Evolutionary conservation across 2,329 filamentous ascomycete species (phyloP), one percentile per base, ranked within the genome.

Genomic region (Sordariomycetes sp.): DNA sequence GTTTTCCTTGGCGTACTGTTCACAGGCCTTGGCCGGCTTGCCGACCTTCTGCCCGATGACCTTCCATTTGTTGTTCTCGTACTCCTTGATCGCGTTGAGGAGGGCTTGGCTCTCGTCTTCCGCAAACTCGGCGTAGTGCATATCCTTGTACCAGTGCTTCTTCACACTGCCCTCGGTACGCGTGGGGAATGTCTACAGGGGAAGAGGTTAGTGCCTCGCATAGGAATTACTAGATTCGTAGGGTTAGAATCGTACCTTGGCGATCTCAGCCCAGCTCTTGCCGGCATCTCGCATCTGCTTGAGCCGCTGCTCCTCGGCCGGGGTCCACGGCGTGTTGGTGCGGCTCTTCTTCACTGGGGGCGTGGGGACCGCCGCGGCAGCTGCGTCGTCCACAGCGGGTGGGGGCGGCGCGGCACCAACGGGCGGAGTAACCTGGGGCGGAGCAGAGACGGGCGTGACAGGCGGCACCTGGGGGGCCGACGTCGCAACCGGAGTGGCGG

Each of bases 91-190:
- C 34, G 94, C 94, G 63, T 89, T 90, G 64, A 96, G 82, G 60
- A 99, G 76, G 43, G 89, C 88, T 65, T 86, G 81, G 68, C 85
- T 90, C 83, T 97, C 94, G 69, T 97, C 91, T 77, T 97, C 93
- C 55, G 90, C 92, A 71, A 99, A 97, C 70, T 97, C 94, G 63
- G 94, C 94, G 71, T 97, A 97, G 70, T 99, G 94, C 94, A 99
- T 99, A 67, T 99, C 94, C 89, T 97, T 97, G 74, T 99, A 97
- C 93, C 94, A 99, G 72, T 99, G 94, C 75, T 97, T 99, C 80
- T 97, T 99, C 24, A 99, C 94, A 68, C 92, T 97, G 8, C 94
- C 94, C 74, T 99, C 94, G 50, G 94, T 99, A 67, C 94, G 82
- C 25, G 85, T 86, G 12, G 94, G 93, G 70, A 99, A 99, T 2